Base-by-base conservation (phyloP, 768 basidiomycete species). In the Psilocybe cubensis region DNA sequence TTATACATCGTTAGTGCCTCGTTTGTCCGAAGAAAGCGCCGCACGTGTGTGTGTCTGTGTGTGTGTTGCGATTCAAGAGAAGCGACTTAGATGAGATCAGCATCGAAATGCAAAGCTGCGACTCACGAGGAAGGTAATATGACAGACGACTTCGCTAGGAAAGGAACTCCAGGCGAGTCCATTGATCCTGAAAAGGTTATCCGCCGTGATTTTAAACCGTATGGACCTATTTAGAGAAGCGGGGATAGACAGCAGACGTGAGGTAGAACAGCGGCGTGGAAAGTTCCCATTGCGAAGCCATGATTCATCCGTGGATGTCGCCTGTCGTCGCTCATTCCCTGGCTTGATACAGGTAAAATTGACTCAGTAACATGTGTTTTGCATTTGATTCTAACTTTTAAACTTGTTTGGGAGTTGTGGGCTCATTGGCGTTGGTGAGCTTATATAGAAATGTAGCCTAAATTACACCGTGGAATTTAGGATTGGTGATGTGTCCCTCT, bases 51-150 rank as follows among this genome's bases (percentile, higher is more conserved):
- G n/a, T n/a, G n/a, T n/a, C n/a, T n/a, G n/a, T n/a, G n/a, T n/a
- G n/a, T n/a, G 35, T 51, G 48, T 50, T 41, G 56, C 29, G 35
- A 33, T 48, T 43, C 40, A 47, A 42, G 25, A 57, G 56, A 57
- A 57, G 56, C 56, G n/a, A n/a, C n/a, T 28, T 49, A 42, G 40
- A 23, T 33, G 48, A 57, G 56, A 57, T 57, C 48, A 57, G 24
- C 42, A 51, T 50, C 48, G 41, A 29, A 44, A 40, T 40, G 28
- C 31, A 56, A n/a, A n/a, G n/a, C n/a, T n/a, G n/a, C n/a, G 46
- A 38, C 46, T 56, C 41, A 42, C 54, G 27, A 48, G n/a, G n/a
- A n/a, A n/a, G 40, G 47, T 41, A 40, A 23, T 12, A 49, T 48
- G 28, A 12, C 25, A 9, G 25, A 40, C 41, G 46, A 56, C 54